A percentile compares a stretch with the other conserved stretches of the same genome.
Evolutionary conservation across 768 basidiomycete genomes (phyloP).

Genomic region (Agaricus blazei): DNA sequence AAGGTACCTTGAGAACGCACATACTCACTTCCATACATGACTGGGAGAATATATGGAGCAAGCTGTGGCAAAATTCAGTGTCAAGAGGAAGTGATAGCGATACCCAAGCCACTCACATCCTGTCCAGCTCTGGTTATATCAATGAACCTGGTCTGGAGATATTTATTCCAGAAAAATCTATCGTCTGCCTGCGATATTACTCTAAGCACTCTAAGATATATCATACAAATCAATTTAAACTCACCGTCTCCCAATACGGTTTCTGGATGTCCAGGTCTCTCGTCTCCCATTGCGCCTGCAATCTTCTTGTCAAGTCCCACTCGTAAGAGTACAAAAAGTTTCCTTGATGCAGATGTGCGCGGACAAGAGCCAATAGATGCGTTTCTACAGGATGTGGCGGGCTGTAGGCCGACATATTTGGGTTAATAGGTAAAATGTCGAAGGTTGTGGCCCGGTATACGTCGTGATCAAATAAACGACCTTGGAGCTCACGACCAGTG

Average conservation of each 20-base stretch:
- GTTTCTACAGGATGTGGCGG: slow-evolving; percentile 84
- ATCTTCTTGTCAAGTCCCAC: slow-evolving; percentile 82
- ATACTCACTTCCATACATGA: slow-evolving; percentile 89
- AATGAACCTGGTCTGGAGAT: slow-evolving; percentile 59
- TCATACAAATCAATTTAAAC: slow-evolving; percentile 19
- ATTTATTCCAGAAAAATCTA: slow-evolving; percentile 98
- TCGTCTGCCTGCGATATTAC: slow-evolving; percentile 71
- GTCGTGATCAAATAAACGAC: slow-evolving; percentile 78
- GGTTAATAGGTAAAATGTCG: slow-evolving; percentile 83
- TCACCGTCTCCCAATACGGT: slow-evolving; percentile 74
- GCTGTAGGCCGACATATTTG: slow-evolving; percentile 57
- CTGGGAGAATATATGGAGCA: slow-evolving; percentile 83
- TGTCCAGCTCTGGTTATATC: slow-evolving; percentile 36
- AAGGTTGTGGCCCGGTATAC: slow-evolving; percentile 89
- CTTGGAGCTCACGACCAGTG: slow-evolving; percentile 75
- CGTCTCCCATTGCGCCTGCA: slow-evolving; percentile 76
- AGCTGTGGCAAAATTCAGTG: slow-evolving; percentile 43
- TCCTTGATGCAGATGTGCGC: slow-evolving; percentile 77
- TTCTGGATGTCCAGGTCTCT: slow-evolving; percentile 45
- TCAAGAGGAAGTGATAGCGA: not conserved
- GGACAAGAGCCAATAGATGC: slow-evolving; percentile 81
- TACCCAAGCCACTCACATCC: slow-evolving; percentile 49
- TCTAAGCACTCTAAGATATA: not conserved
- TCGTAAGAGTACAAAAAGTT: slow-evolving; percentile 86
- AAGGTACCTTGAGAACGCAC: not conserved